Evolutionary conservation across 768 basidiomycete species (phyloP), one percentile per base, ranked within the genome.

Genomic region (Auricularia heimuer): DNA sequence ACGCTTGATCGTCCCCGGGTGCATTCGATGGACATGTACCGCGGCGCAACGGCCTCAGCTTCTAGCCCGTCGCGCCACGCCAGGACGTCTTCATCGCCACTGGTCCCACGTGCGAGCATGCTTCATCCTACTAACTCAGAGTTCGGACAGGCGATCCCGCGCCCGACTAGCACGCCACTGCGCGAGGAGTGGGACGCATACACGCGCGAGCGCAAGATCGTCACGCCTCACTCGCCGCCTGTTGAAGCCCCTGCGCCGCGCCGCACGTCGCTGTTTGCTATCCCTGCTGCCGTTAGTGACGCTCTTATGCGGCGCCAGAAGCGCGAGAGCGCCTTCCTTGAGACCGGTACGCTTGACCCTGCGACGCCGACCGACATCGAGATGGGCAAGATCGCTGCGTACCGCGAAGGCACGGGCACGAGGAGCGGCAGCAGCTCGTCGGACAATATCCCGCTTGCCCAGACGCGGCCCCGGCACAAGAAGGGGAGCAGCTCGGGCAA

Each of bases 181-280:
- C 83, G 82, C 61, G 85, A 89, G 54, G 87, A 90, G 68, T 97
- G 94, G 94, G 89, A 95, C 67, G 76, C 82, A 54, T 96, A 97
- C 73, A 82, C 94, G 61, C 85, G 85, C 56, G 91, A 95, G 62
- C 84, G 94, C 64, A 92, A 89, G 71, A 79, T 97, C 16, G 75
- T 94, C 66, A 89, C 91, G 70, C 92, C 92, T 54, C 91, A 92
- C 10, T 82, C 87, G n/a, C 82, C 83, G 7, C 78, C 82, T 34
- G 68, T 77, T 56, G 71, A 76, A 63, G 54, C 54, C 69, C 51
- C 67, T 70, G 39, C 75, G 79, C 35, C 47, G 35, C 66, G 65
- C 62, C 62, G 64, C 72, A 51, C 78, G 75, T 65, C 66, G 16
- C 80, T 84, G 62, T 75, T 82, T 35, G 79, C 86, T 3, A 81